Evolutionary conservation across 805 yeast genomes (phyloP), one percentile per base, ranked within the genome.

Genomic region (Saturnispora diversa): DNA sequence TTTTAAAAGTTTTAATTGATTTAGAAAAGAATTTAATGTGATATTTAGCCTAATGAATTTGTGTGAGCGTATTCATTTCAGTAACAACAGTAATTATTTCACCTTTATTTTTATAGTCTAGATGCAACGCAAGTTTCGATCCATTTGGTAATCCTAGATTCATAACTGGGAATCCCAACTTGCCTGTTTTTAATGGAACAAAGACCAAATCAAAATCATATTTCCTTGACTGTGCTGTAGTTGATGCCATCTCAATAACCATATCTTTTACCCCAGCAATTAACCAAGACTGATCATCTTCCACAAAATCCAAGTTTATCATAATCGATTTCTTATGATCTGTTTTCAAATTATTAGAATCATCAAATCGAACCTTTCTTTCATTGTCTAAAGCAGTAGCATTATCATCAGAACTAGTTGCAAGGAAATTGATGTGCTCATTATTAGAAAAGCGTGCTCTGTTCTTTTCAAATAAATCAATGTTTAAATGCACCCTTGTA

Each of bases 111-210:
- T 70, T 70, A 49, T 77, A 71, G 42, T 80, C 84, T 3, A 80
- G 58, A 44, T 84, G 86, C 66, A 75, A 69, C 59, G 68, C 44
- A 57, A 65, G 37, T 26, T 56, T 49, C 47, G 56, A 59, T 7
- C 68, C 51, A 12, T 49, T 38, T 28, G 54, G 31, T 26, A 49
- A 54, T 31, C 56, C 60, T 13, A 81, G 65, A 23, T 68, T 71
- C 4, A 84, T 64, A 40, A 65, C 70, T 0, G 97, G 97, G 26
- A 84, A 63, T 2, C 67, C 59, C 8, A 88, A 54, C 43, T 79
- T 77, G 0, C 97, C 97, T 17, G 79, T 75, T 45, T 74, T 80
- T 39, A 86, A 56, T 1, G 97, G 97, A 12, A 85, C 69, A 45
- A 88, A 58, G 3, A 70, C 62, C 13, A 87, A 43, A 13, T 68